Evolutionary conservation across 2,329 filamentous ascomycete genomes (phyloP).

Genomic region (Phaeosphaeriaceae sp.): DNA sequence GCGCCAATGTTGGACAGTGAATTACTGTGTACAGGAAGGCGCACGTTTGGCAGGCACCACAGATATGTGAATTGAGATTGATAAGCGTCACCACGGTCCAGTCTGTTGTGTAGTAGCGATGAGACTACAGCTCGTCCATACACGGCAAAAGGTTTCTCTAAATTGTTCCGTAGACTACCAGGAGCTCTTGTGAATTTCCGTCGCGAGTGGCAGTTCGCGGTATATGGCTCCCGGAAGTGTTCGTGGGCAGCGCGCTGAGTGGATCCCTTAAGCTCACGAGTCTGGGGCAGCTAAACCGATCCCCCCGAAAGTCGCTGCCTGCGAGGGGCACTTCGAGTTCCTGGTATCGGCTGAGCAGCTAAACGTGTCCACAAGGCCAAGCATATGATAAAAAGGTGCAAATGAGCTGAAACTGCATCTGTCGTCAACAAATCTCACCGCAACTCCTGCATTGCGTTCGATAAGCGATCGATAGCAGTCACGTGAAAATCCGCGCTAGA

Average conservation of each 20-base stretch:
- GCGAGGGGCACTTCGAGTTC: constrained; percentile 21
- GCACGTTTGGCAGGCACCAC: neutral
- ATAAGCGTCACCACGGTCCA: neutral
- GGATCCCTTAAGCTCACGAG: constrained; percentile 29
- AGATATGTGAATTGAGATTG: neutral
- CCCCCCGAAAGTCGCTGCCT: constrained; percentile 39
- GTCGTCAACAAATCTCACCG: constrained; percentile 16
- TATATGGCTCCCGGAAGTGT: neutral
- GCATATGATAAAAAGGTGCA: constrained; percentile 27
- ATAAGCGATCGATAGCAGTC: constrained; percentile 37
- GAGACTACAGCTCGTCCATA: neutral
- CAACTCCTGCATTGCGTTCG: constrained; percentile 23
- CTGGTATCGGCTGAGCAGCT: constrained; percentile 19
- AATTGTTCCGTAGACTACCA: neutral
- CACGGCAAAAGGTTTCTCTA: neutral
- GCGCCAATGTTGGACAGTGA: neutral
- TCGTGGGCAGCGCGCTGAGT: constrained; percentile 7
- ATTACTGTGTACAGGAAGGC: neutral
- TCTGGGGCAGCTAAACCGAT: constrained; percentile 32
- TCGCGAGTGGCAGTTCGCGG: neutral
- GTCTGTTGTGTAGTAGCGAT: neutral
- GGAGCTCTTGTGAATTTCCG: neutral
- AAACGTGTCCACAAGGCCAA: constrained; percentile 43
- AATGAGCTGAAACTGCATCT: constrained; percentile 7
- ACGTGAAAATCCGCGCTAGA: constrained; percentile 41